These are phyloP conservation scores for Geotrichum europaeum DNA, from an alignment of 1,139 yeast species.

Conservation along the genomic window DNA sequence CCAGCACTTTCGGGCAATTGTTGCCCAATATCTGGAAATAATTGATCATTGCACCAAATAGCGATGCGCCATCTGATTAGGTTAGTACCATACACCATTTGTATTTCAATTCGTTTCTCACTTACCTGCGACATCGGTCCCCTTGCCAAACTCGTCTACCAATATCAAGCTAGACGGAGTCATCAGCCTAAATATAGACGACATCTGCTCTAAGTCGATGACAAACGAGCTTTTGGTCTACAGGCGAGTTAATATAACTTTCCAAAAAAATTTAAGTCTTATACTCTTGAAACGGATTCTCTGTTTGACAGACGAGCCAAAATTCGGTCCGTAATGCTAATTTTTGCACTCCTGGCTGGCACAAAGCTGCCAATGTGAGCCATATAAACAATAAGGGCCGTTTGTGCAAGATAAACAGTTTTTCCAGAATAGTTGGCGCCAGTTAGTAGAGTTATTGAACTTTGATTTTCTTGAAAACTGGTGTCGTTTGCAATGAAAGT, in stretches of 20 bases:
- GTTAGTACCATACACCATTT: slow-evolving; percentile 10
- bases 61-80: slow-evolving; percentile 40
- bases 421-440: slow-evolving; percentile 53
- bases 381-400: slow-evolving; percentile 41
- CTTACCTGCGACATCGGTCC: slow-evolving; percentile 37
- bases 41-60: slow-evolving; percentile 39
- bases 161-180: slow-evolving; percentile 39
- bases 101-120: background rate
- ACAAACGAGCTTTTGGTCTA: slow-evolving; percentile 42
- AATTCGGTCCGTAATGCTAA: slow-evolving; percentile 43
- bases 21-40: slow-evolving; percentile 22
- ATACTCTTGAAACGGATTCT: slow-evolving; percentile 38
- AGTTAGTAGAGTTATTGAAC: slow-evolving; percentile 35
- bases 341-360: slow-evolving; percentile 41
- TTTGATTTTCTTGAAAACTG: slow-evolving; percentile 25
- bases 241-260: background rate
- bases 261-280: background rate
- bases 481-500: slow-evolving; percentile 40
- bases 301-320: slow-evolving; percentile 41
- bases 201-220: slow-evolving; percentile 42
- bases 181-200: slow-evolving; percentile 37
- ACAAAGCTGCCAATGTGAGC: slow-evolving; percentile 49
- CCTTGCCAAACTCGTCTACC: slow-evolving; percentile 50
- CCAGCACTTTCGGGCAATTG: slow-evolving; percentile 34
- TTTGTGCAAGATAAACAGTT: slow-evolving; percentile 42